Evolutionary conservation across 1,284 basidiomycete genomes (phyloP), one percentile per base, ranked within the genome.

Genomic region (Malassezia nana): DNA sequence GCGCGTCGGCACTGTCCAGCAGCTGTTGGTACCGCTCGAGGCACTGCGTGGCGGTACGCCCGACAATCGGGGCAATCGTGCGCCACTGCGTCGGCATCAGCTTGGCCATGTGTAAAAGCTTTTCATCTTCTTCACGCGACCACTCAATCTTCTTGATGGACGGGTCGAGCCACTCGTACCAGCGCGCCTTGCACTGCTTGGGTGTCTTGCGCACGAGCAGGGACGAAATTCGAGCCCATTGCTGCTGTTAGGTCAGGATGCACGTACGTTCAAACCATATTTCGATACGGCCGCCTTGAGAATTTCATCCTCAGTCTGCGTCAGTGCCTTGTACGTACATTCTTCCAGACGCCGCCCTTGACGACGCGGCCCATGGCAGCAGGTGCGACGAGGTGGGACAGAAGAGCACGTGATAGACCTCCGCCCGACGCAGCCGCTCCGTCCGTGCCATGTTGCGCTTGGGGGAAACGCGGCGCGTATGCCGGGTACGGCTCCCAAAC

Each of bases 51-150:
- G 94, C 94, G 0, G 94, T 98, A n/a, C 94, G 82, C 22, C 94
- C 94, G 50, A 99, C 94, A 61, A 96, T 92, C 46, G 94, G 94
- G 6, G 94, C 92, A 69, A 99, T 95, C 24, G 94, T 96, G 20
- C 94, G 85, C 94, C 94, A 99, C 80, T 99, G 94, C 0, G 94
- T 98, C 0, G 94, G 94, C 91, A 98, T 98, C 50, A 98, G 80
- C 77, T 96, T 98, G 40, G 94, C 94, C 10, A 98, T 82, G 74
- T 98, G 92, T 8, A 99, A 79, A 1, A 99, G 82, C 77, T 98
- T 99, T 77, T 98, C 94, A 76, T 99, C 94, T 77, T 99, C 94
- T 42, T 75, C 35, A 83, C 87, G 87, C 85, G 66, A 46, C 72
- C 73, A 75, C 75, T 98, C 94, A 31, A 92, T 95, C 80, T 99